Evolutionary conservation across 2,329 filamentous ascomycete genomes (phyloP), one percentile per base, ranked within the genome.

Genomic region (Cladosporium sp.): DNA sequence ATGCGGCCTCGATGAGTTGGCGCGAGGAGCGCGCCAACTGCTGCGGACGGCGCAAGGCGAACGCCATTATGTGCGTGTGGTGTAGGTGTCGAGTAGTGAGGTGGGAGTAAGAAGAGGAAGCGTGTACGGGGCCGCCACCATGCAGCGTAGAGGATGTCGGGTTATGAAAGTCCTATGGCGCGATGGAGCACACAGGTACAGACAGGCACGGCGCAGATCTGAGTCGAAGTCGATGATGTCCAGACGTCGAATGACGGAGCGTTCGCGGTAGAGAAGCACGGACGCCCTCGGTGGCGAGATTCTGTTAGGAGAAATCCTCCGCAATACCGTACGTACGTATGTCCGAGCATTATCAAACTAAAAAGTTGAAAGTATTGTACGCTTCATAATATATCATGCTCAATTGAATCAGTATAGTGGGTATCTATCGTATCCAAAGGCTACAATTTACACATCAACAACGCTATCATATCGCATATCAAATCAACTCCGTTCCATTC

Each of bases 21-120:
- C 64, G 59, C 33, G 65, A 66, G 18, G 65, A 59, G 20, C 59
- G 62, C 25, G 62, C 59, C 45, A 67, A 50, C 46, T 55, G 58
- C 52, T 66, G 62, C 58, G 65, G 61, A 51, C 64, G 59, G 50
- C 65, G 64, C 49, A 67, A 58, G 57, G 67, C 55, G 47, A 59
- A 57, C 38, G 64, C 58, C 66, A 68, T 68, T 38, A 46, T 57
- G 25, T 49, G 32, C 35, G 39, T 36, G 43, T 36, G 46, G 35
- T 29, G 20, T 11, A 22, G 15, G 3, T 16, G 36, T 35, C 11
- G 43, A n/a, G 7, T 35, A 15, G n/a, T 35, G 2, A 30, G 36
- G 35, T 40, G 25, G 18, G 25, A 33, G 36, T 40, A 35, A 35
- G 20, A 18, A 16, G 22, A 13, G 35, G 18, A 35, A n/a, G 9